These are phyloP conservation scores for Hypsizygus marmoreus DNA, from an alignment of 768 basidiomycete genomes.

Conservation along the genomic window DNA sequence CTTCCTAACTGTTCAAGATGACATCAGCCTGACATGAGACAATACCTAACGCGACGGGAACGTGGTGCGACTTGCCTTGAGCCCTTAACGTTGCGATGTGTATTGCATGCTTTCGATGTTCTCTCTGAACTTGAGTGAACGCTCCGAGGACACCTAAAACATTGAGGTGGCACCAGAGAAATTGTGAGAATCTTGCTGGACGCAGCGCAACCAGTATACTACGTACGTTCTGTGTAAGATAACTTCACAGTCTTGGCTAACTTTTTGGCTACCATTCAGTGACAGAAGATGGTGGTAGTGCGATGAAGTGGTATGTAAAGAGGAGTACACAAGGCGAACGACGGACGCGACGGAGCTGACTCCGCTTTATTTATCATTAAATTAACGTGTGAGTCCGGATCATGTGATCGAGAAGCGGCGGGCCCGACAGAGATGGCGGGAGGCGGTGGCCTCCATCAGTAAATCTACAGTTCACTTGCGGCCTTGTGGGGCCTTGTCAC, in stretches of 20 bases:
- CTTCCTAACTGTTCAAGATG: constrained; percentile 39
- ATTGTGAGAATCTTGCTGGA: background rate
- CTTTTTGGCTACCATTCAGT: constrained; percentile 35
- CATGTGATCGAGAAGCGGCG: too few species aligned
- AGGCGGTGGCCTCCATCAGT: too few species aligned
- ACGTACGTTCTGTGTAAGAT: constrained; percentile 45
- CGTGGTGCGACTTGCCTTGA: constrained; percentile 34
- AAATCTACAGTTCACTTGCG: too few species aligned
- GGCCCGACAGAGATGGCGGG: too few species aligned
- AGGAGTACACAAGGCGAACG: too few species aligned
- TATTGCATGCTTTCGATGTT: constrained; percentile 45
- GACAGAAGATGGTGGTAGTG: background rate
- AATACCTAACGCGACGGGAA: background rate
- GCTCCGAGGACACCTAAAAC: constrained; percentile 48
- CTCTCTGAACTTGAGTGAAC: constrained; percentile 43
- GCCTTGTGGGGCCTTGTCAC: too few species aligned
- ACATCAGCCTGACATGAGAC: background rate
- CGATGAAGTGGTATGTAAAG: background rate
- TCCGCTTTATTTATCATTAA: too few species aligned
- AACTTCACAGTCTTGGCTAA: constrained; percentile 30
- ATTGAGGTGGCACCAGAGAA: constrained; percentile 1
- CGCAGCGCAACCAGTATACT: background rate
- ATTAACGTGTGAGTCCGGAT: too few species aligned
- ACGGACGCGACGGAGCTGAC: too few species aligned
- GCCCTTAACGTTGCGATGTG: constrained; percentile 48